These are phyloP conservation scores for Hypoxylon crocopeplum DNA, from an alignment of 495 filamentous ascomycete genomes.

Conservation along the genomic window DNA sequence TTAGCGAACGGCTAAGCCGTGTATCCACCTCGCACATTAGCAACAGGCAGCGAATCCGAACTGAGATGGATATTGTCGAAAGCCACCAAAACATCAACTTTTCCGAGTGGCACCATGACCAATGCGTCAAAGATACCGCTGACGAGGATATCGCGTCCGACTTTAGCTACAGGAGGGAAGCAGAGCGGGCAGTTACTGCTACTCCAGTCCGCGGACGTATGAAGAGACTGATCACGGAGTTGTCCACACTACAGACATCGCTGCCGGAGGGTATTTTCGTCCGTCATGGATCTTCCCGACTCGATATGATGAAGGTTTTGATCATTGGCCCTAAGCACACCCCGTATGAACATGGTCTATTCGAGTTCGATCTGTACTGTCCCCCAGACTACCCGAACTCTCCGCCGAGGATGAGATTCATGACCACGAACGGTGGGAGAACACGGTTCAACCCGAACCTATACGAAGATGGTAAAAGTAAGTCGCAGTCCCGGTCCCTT, in stretches of 20 bases:
- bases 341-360: constrained; percentile 67
- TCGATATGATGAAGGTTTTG: constrained; percentile 64
- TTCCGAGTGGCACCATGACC: constrained; percentile 44
- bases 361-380: constrained; percentile 67
- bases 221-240: constrained; percentile 59
- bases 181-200: not conserved
- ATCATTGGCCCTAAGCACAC: constrained; percentile 64
- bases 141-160: constrained; percentile 45
- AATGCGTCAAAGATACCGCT: constrained; percentile 45
- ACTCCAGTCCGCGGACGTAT: constrained; percentile 45
- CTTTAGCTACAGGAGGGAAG: constrained; percentile 27
- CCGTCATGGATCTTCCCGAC: constrained; percentile 56
- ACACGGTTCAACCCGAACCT: constrained; percentile 66
- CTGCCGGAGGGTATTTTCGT: constrained; percentile 67
- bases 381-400: constrained; percentile 52
- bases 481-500: constrained; percentile 7
- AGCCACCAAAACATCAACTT: constrained; percentile 8
- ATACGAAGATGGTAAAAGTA: constrained; percentile 61
- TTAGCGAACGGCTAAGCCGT: constrained; percentile 21
- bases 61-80: constrained; percentile 10
- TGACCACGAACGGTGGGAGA: constrained; percentile 54
- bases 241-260: constrained; percentile 56
- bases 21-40: constrained; percentile 1
- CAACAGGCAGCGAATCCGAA: constrained; percentile 1
- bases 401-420: constrained; percentile 60